Conservation (phyloP, 1,284 basidiomycete species). For the Heterobasidion parviporum region DNA sequence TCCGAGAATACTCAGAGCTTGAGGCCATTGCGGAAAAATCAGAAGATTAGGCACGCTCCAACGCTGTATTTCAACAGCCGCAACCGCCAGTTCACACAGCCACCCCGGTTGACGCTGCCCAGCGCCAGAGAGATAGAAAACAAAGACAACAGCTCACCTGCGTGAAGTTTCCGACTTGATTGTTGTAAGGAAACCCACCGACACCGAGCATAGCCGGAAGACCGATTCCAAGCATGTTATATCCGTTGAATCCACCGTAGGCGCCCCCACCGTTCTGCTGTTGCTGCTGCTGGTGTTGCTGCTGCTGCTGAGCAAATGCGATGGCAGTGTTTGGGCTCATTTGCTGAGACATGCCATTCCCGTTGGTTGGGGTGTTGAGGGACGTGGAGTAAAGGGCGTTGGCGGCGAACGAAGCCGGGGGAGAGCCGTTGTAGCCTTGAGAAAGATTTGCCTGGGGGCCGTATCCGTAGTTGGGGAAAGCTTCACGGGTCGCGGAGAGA, state of each 20-base stretch:
- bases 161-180: constrained; percentile 59
- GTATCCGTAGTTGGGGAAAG: constrained; percentile 79
- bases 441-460: constrained; percentile 61
- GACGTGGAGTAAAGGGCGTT: constrained; percentile 66
- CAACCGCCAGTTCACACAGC: too few relatives aligned
- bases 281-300: constrained; percentile 28
- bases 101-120: background rate
- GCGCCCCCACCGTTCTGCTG: constrained; percentile 14
- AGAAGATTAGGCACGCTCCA: too few relatives aligned
- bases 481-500: constrained; percentile 41
- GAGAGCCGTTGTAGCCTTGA: constrained; percentile 41
- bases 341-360: constrained; percentile 44
- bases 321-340: constrained; percentile 57
- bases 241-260: constrained; percentile 52
- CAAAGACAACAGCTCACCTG: constrained; percentile 35
- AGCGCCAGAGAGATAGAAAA: background rate
- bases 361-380: constrained; percentile 54
- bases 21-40: too few relatives aligned
- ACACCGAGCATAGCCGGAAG: constrained; percentile 54
- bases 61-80: too few relatives aligned
- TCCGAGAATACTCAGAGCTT: too few relatives aligned
- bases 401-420: constrained; percentile 34
- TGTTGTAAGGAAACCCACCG: constrained; percentile 58
- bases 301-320: constrained; percentile 32
- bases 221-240: constrained; percentile 72